Evolutionary conservation across 345 rosid species (phyloP), one percentile per base, ranked within the genome.

Genomic region (Lumnitzera littorea): DNA sequence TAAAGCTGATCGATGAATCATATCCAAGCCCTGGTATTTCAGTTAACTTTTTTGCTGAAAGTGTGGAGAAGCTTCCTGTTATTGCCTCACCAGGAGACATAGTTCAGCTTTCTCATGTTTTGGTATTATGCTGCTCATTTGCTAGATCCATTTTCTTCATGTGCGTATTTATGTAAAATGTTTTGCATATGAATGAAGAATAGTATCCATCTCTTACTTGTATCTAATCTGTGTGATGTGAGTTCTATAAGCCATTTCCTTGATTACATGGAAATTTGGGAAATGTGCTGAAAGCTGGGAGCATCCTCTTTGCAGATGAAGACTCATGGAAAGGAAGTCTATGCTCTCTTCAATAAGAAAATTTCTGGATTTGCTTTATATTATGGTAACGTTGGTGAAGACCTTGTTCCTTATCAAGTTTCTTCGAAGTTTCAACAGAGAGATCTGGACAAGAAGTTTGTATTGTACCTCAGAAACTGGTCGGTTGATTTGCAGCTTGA

Each of bases 351-450:
- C 80, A 70, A 81, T 72, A 80, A 80, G 72, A 57, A 56, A 62
- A 60, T 64, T 53, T 81, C 97, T 59, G 72, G 90, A n/a, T 94
- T 86, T 79, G 87, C 88, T 25, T 53, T 90, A 52, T 94, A 76
- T 58, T 66, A 80, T 60, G 81, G 78, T 52, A 62, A 62, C 65
- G 73, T 61, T 58, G 79, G 74, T 27, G 53, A 59, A 24, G 76
- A 63, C 57, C 78, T 84, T 43, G 49, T 53, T 25, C 84, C 91
- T 63, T 90, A 87, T 69, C 90, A 84, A 70, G 68, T 27, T 58
- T 81, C 91, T 57, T 63, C 74, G 43, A 78, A 68, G 72, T 90
- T 81, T 79, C 55, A n/a, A 3, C 65, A 50, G 4, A 76, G 82
- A 67, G 75, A 69, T 56, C 65, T 51, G 66, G 81, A 81, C 70